These are phyloP conservation scores for Mollisiaceae sp. DNA, from an alignment of 2,329 filamentous ascomycete species.

Conservation along the genomic window DNA sequence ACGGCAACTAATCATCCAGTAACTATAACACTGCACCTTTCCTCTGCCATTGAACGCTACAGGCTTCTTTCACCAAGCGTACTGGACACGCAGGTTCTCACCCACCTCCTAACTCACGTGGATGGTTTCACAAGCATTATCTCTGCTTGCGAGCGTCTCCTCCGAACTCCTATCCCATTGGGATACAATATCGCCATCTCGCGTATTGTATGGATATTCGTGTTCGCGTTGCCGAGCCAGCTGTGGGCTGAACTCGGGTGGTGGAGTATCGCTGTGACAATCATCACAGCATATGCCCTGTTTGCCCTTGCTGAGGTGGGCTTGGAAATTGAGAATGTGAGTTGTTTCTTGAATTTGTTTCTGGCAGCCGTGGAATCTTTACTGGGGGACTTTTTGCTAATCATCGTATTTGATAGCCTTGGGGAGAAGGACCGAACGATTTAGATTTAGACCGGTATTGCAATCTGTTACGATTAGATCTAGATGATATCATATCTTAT, in stretches of 20 bases:
- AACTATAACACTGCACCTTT: constrained; percentile 32
- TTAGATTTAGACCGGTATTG: constrained; percentile 36
- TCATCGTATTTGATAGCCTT: constrained; percentile 23
- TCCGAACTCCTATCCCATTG: constrained; percentile 36
- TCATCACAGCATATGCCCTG: constrained; percentile 35
- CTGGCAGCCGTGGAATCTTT: neutral
- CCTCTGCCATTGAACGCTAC: constrained; percentile 29
- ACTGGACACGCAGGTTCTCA: constrained; percentile 37
- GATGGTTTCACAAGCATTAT: constrained; percentile 33
- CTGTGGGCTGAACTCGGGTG: constrained; percentile 33
- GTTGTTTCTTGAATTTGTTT: constrained; percentile 6
- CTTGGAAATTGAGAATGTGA: constrained; percentile 35
- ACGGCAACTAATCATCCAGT: constrained; percentile 30
- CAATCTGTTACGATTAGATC: constrained; percentile 30
- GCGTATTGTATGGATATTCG: constrained; percentile 36
- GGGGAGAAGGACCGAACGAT: constrained; percentile 36
- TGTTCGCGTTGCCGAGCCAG: constrained; percentile 34
- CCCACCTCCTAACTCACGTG: constrained; percentile 37
- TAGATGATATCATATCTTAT: constrained; percentile 32
- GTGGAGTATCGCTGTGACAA: constrained; percentile 34
- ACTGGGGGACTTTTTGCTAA: neutral
- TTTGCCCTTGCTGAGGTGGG: constrained; percentile 35
- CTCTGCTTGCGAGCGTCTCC: constrained; percentile 36
- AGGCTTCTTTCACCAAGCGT: constrained; percentile 13
- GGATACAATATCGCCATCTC: constrained; percentile 38